These are phyloP conservation scores for Fusarium sp. DNA, from an alignment of 2,329 filamentous ascomycete genomes.

Conservation along the genomic window DNA sequence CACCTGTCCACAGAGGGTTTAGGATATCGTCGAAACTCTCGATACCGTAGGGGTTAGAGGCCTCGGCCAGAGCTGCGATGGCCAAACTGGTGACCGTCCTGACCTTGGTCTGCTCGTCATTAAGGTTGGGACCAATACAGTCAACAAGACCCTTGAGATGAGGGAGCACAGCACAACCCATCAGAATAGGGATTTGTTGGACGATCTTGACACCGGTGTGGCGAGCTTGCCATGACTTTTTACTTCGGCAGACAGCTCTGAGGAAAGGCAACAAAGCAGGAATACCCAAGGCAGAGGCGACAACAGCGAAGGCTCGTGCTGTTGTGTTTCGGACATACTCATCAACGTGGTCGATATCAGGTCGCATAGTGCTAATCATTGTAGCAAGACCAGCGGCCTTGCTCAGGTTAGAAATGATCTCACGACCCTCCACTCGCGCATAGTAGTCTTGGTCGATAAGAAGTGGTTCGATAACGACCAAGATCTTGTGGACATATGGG, in stretches of 20 bases:
- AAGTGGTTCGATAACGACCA: slow-evolving; percentile 98
- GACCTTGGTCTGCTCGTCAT: slow-evolving; percentile 98
- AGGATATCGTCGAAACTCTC: slow-evolving; percentile 98
- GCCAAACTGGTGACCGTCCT: slow-evolving; percentile 95
- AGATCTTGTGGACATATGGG: slow-evolving; percentile 96
- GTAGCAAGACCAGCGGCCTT: slow-evolving; percentile 97
- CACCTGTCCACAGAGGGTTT: slow-evolving; percentile 96
- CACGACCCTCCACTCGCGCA: slow-evolving; percentile 94
- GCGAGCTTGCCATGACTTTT: slow-evolving; percentile 98
- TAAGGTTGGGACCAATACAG: slow-evolving; percentile 94
- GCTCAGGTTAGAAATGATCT: slow-evolving; percentile 97
- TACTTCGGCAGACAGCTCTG: slow-evolving; percentile 93
- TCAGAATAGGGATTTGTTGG: slow-evolving; percentile 97
- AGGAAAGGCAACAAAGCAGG: slow-evolving; percentile 95
- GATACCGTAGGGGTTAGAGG: slow-evolving; percentile 97
- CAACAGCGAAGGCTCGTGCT: slow-evolving; percentile 94
- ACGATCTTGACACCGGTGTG: slow-evolving; percentile 99
- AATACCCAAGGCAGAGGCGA: slow-evolving; percentile 95
- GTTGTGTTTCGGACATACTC: slow-evolving; percentile 99
- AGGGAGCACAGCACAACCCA: slow-evolving; percentile 96
- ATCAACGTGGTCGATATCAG: slow-evolving; percentile 97
- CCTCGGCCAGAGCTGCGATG: slow-evolving; percentile 93
- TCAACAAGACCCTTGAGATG: slow-evolving; percentile 96
- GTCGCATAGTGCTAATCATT: slow-evolving; percentile 99
- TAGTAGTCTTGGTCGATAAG: slow-evolving; percentile 99